Conservation (phyloP, 2,329 filamentous ascomycete genomes). For the Taxawa tesnikishii region DNA sequence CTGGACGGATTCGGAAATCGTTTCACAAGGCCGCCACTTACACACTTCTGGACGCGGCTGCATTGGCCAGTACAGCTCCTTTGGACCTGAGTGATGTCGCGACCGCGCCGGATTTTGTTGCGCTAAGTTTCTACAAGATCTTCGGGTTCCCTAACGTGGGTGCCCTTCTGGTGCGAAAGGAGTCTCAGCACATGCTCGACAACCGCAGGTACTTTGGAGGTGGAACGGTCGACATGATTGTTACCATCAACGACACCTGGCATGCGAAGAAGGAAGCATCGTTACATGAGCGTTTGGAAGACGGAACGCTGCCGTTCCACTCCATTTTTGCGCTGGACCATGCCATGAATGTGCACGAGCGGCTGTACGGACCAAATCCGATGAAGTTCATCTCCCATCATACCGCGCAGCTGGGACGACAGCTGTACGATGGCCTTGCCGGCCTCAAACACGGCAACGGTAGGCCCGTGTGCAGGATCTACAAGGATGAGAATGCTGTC, state of each 20-base stretch:
- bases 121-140: conserved; percentile 91
- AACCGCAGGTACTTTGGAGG: conserved; percentile 78
- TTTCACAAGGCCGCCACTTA: conserved; percentile 31
- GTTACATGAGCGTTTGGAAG: conserved; percentile 74
- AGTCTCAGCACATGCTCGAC: conserved; percentile 48
- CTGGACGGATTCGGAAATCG: conserved; percentile 27
- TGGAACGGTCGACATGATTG: conserved; percentile 84
- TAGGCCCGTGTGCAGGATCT: conserved; percentile 52
- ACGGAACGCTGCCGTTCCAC: conserved; percentile 84
- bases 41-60: conserved; percentile 74
- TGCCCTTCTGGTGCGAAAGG: conserved; percentile 67
- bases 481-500: conserved; percentile 30
- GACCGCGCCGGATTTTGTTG: conserved; percentile 67
- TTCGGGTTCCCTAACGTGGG: conserved; percentile 92
- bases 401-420: conserved; percentile 50
- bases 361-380: conserved; percentile 50
- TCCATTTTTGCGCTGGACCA: conserved; percentile 72
- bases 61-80: conserved; percentile 63
- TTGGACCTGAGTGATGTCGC: conserved; percentile 54
- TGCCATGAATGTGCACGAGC: conserved; percentile 57
- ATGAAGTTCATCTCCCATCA: conserved; percentile 61
- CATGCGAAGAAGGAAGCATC: conserved; percentile 61
- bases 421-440: conserved; percentile 46
- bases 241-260: conserved; percentile 67
- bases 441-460: conserved; percentile 59